A percentile compares a stretch with the other conserved stretches of the same genome.
Evolutionary conservation across 2,329 filamentous ascomycete species (phyloP).

Genomic region (Colletotrichum tropicicola): DNA sequence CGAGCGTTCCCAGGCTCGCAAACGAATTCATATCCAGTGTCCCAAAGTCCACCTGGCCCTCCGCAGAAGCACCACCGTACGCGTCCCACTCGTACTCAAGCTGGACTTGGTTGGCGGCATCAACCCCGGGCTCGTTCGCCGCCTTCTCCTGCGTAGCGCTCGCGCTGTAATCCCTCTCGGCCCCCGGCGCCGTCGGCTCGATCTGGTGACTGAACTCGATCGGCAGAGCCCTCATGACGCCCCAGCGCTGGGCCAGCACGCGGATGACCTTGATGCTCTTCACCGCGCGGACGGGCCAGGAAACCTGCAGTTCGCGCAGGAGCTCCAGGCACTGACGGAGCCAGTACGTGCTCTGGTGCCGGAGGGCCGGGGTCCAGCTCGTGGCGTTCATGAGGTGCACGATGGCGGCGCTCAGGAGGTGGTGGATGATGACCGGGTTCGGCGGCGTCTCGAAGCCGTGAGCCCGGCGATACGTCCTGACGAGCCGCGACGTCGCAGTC

Average conservation of each 20-base stretch:
- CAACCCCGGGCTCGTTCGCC: background rate
- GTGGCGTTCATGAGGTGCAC: conserved; percentile 32
- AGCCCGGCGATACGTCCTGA: conserved; percentile 24
- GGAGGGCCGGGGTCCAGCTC: conserved; percentile 19
- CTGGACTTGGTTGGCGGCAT: background rate
- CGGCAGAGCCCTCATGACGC: conserved; percentile 21
- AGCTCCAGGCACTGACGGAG: conserved; percentile 30
- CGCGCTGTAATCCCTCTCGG: background rate
- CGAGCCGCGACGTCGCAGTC: conserved; percentile 17
- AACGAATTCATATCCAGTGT: conserved; percentile 3
- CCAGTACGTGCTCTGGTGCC: conserved; percentile 29
- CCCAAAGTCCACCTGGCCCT: background rate
- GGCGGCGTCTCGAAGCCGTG: conserved; percentile 22
- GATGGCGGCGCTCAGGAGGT: conserved; percentile 31
- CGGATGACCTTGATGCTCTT: conserved; percentile 22
- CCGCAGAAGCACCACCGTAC: background rate
- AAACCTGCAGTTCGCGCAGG: conserved; percentile 2
- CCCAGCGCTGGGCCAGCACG: conserved; percentile 17
- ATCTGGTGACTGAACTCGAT: conserved; percentile 7
- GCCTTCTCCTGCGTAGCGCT: background rate
- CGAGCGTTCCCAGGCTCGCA: background rate
- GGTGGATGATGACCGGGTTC: conserved; percentile 30
- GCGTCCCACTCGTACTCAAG: conserved; percentile 20
- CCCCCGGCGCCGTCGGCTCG: background rate
- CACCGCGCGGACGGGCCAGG: conserved; percentile 6